Percentiles rank a stretch among this genome's conserved stretches.
Conservation (phyloP, 768 basidiomycete species). For the Tylopilus intermedius region DNA sequence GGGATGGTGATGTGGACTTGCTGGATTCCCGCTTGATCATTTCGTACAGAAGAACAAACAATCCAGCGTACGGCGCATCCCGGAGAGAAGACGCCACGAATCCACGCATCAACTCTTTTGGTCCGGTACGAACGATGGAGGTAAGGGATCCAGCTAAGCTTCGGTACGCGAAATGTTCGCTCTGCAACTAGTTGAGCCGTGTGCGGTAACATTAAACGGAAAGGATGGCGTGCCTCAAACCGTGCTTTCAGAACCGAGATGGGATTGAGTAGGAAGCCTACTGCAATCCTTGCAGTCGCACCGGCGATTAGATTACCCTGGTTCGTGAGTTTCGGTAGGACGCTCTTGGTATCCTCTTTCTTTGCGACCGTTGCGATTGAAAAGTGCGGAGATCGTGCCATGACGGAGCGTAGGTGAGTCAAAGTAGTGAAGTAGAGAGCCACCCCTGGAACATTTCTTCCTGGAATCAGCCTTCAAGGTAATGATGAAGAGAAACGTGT, state of each 20-base stretch:
- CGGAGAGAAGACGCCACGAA: slow-evolving; percentile 84
- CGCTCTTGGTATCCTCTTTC: slow-evolving; percentile 37
- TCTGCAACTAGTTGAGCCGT: slow-evolving; percentile 39
- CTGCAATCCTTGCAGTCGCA: slow-evolving; percentile 70
- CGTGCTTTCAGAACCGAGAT: slow-evolving; percentile 89
- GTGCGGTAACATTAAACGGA: background rate
- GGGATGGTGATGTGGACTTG: slow-evolving; percentile 29
- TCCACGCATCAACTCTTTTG: slow-evolving; percentile 79
- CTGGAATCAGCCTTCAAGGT: slow-evolving; percentile 1
- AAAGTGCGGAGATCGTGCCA: slow-evolving; percentile 74
- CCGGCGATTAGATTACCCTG: slow-evolving; percentile 85
- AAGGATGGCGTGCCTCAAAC: slow-evolving; percentile 65
- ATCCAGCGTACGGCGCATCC: slow-evolving; percentile 90
- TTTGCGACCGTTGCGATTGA: slow-evolving; percentile 27
- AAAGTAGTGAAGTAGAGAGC: slow-evolving; percentile 88
- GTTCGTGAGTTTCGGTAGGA: slow-evolving; percentile 64
- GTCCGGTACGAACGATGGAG: slow-evolving; percentile 63
- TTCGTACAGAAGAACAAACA: slow-evolving; percentile 88
- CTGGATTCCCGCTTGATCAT: slow-evolving; percentile 72
- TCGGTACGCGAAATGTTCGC: slow-evolving; percentile 69
- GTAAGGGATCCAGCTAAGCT: slow-evolving; percentile 55
- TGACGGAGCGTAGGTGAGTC: slow-evolving; percentile 70
- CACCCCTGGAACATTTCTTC: slow-evolving; percentile 88
- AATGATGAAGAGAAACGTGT: background rate
- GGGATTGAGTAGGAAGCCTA: slow-evolving; percentile 85